Conservation (phyloP, 768 basidiomycete species). For the Plicaturopsis crispa region DNA sequence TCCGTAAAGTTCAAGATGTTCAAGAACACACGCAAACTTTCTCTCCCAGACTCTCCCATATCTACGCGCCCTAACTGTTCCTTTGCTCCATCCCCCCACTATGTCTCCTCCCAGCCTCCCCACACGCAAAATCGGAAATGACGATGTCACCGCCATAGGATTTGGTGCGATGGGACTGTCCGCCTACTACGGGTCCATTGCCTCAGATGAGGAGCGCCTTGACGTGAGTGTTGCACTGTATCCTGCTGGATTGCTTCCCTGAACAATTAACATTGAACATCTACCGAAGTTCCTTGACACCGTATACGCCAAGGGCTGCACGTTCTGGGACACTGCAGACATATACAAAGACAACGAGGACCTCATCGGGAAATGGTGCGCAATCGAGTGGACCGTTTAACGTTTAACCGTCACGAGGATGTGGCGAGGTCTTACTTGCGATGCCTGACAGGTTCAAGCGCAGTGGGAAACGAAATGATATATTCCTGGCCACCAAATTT, state of each 20-base stretch:
- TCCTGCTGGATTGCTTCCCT: too few species aligned
- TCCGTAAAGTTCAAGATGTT: too few species aligned
- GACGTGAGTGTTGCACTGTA: too few species aligned
- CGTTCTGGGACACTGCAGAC: slow-evolving; percentile 38
- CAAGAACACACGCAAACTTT: too few species aligned
- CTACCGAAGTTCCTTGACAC: slow-evolving; percentile 35
- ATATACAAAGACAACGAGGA: slow-evolving; percentile 28
- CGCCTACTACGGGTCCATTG: slow-evolving; percentile 11
- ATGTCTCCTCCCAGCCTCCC: too few species aligned
- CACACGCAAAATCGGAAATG: slow-evolving; percentile 11
- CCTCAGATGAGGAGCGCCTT: slow-evolving; percentile 14
- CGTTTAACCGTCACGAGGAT: too few species aligned
- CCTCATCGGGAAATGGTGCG: slow-evolving; percentile 35
- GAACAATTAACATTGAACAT: too few species aligned
- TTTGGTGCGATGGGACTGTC: slow-evolving; percentile 25
- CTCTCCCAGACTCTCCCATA: too few species aligned
- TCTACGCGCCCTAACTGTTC: too few species aligned
- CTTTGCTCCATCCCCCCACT: too few species aligned
- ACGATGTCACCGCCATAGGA: slow-evolving; percentile 17
- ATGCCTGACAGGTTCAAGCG: slow-evolving; percentile 34
- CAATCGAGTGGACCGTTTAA: too few species aligned
- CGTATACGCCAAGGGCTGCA: slow-evolving; percentile 28
- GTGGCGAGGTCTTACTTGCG: too few species aligned
- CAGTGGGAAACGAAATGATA: slow-evolving; percentile 30
- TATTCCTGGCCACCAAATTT: slow-evolving; percentile 46